These are phyloP conservation scores for Eucalyptus melliodora DNA, from an alignment of 345 rosid species.

Conservation along the genomic window DNA sequence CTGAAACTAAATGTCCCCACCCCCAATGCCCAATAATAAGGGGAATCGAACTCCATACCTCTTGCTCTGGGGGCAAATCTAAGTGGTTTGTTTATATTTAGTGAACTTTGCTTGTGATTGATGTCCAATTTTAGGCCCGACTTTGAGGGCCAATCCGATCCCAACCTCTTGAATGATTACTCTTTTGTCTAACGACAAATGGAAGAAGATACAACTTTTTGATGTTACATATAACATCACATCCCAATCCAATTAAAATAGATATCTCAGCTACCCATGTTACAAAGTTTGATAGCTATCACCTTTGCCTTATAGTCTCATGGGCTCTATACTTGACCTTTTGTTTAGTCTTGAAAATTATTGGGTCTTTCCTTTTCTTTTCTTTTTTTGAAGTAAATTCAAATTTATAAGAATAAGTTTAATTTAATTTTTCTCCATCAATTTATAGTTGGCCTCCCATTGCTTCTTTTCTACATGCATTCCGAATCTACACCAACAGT, in stretches of 20 bases:
- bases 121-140: background rate
- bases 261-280: background rate
- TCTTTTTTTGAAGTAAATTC: background rate
- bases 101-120: background rate
- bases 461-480: background rate
- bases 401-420: background rate
- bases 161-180: background rate
- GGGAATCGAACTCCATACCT: too few relatives aligned
- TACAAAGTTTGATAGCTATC: background rate
- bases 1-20: rapidly evolving
- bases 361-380: background rate
- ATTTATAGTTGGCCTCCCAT: background rate
- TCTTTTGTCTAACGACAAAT: background rate
- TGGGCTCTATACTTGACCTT: background rate
- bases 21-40: too few relatives aligned
- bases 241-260: background rate
- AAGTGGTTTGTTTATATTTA: too few relatives aligned
- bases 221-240: background rate
- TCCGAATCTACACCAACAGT: background rate
- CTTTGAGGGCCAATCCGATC: background rate
- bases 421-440: background rate
- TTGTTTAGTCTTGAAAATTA: background rate
- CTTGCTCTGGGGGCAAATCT: too few relatives aligned
- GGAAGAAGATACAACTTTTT: background rate
- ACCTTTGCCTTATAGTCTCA: background rate